These are phyloP conservation scores for Aspergillus egyptiacus DNA, from an alignment of 495 filamentous ascomycete genomes.

Conservation along the genomic window DNA sequence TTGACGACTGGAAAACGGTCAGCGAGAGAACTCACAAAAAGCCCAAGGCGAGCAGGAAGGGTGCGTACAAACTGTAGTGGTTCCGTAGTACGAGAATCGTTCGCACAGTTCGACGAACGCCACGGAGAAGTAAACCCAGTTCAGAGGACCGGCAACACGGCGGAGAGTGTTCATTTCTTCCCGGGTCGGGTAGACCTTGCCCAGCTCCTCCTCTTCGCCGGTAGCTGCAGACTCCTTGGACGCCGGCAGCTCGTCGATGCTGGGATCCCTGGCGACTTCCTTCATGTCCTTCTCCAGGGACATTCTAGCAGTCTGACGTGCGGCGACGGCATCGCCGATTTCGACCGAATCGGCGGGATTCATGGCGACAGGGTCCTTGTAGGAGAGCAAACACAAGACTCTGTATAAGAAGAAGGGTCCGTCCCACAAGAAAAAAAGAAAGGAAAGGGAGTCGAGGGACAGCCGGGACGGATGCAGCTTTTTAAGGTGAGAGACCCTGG, in stretches of 20 bases:
- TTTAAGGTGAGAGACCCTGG: slow-evolving; percentile 12
- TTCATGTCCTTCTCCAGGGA: background rate
- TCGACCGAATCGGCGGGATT: slow-evolving; percentile 29
- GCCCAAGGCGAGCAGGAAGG: background rate
- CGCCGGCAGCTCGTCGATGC: slow-evolving; percentile 13
- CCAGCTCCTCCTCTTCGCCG: slow-evolving; percentile 16
- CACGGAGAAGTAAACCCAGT: slow-evolving; percentile 60
- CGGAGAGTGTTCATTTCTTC: slow-evolving; percentile 55
- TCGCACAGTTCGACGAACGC: slow-evolving; percentile 73
- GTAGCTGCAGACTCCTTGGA: slow-evolving; percentile 11
- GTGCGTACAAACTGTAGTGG: slow-evolving; percentile 59
- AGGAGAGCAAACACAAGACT: too few relatives aligned
- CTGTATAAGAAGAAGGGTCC: too few relatives aligned
- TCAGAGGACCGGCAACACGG: slow-evolving; percentile 60
- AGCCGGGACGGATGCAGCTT: background rate
- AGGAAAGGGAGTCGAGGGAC: background rate
- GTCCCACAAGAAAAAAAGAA: slow-evolving; percentile 2
- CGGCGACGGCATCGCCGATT: slow-evolving; percentile 18
- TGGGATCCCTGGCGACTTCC: background rate
- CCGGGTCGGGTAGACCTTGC: slow-evolving; percentile 45
- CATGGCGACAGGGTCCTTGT: slow-evolving; percentile 19
- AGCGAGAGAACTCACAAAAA: too few relatives aligned
- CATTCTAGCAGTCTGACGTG: background rate
- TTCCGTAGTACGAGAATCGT: slow-evolving; percentile 76
- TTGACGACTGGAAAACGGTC: slow-evolving; percentile 42